phyloP scores from a whole-genome alignment of 2,329 filamentous ascomycete genomes.

The Bipolaris zeicola region DNA sequence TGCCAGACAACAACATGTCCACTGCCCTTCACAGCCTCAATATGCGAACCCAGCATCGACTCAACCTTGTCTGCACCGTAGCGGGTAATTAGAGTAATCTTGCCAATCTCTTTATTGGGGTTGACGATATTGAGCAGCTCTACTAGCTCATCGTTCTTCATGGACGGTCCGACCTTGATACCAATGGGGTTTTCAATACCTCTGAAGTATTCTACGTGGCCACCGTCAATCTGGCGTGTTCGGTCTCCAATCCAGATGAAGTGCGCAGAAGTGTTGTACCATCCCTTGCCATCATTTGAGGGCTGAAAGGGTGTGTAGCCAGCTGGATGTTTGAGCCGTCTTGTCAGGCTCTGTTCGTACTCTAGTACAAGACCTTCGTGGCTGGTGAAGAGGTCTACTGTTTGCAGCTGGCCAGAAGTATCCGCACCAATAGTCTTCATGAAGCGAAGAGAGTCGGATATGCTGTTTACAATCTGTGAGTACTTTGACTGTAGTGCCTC shows the following conservation, averaged over 20 bases:
- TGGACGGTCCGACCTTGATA: slow-evolving; percentile 92
- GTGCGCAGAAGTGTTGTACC: slow-evolving; percentile 93
- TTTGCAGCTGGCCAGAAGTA: slow-evolving; percentile 81
- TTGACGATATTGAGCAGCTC: slow-evolving; percentile 84
- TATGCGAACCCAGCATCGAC: slow-evolving; percentile 78
- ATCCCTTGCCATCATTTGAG: slow-evolving; percentile 61
- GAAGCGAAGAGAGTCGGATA: slow-evolving; percentile 90
- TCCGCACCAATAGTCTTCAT: slow-evolving; percentile 93
- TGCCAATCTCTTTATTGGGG: slow-evolving; percentile 79
- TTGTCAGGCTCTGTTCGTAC: slow-evolving; percentile 88
- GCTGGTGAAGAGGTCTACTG: slow-evolving; percentile 92
- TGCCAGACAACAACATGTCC: slow-evolving; percentile 88
- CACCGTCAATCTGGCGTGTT: slow-evolving; percentile 89
- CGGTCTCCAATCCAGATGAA: slow-evolving; percentile 99
- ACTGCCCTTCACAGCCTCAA: slow-evolving; percentile 82
- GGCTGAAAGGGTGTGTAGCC: slow-evolving; percentile 44
- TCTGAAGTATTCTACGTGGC: slow-evolving; percentile 96
- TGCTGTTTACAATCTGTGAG: slow-evolving; percentile 78
- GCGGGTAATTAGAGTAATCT: slow-evolving; percentile 94
- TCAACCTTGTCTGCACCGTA: slow-evolving; percentile 83
- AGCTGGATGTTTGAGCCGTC: slow-evolving; percentile 70
- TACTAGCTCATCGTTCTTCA: slow-evolving; percentile 76
- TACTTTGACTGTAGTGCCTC: slow-evolving; percentile 85
- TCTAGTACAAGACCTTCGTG: slow-evolving; percentile 94
- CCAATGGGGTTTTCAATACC: slow-evolving; percentile 95